Conservation (phyloP, 129 eudicot species). For the Flaveria brownii region DNA sequence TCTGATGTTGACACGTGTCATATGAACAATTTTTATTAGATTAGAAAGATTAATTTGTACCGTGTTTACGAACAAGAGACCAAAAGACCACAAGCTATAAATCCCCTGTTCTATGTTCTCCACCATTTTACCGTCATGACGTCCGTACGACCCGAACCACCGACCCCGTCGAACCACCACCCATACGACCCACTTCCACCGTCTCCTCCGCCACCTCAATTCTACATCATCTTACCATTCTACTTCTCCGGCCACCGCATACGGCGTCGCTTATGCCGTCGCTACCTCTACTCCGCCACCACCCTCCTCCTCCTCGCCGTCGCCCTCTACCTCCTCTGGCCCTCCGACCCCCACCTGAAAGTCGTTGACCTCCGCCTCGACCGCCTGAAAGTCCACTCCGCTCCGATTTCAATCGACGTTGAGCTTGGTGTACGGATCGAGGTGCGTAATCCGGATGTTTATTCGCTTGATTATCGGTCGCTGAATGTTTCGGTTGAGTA, state of each 20-base stretch:
- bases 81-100: not conserved
- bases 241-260: conserved; percentile 37
- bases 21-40: no score
- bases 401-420: conserved; percentile 61
- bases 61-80: not conserved
- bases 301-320: conserved; percentile 54
- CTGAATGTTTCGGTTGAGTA: conserved; percentile 57
- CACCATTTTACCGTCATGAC: conserved; percentile 23
- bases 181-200: conserved; percentile 45
- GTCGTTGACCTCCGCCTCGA: conserved; percentile 56
- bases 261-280: conserved; percentile 35
- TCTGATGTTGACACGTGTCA: no score
- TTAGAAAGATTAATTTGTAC: no score
- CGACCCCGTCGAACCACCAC: conserved; percentile 25
- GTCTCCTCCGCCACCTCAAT: conserved; percentile 28
- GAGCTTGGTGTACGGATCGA: conserved; percentile 45
- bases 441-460: conserved; percentile 61
- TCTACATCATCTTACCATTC: conserved; percentile 51
- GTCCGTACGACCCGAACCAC: conserved; percentile 27
- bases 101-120: no score
- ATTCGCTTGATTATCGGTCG: conserved; percentile 44
- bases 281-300: conserved; percentile 34
- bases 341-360: conserved; percentile 71
- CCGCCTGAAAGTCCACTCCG: conserved; percentile 43
- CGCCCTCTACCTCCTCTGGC: conserved; percentile 69